Conservation (phyloP, 1,284 basidiomycete species). For the Heliocybe sulcata region DNA sequence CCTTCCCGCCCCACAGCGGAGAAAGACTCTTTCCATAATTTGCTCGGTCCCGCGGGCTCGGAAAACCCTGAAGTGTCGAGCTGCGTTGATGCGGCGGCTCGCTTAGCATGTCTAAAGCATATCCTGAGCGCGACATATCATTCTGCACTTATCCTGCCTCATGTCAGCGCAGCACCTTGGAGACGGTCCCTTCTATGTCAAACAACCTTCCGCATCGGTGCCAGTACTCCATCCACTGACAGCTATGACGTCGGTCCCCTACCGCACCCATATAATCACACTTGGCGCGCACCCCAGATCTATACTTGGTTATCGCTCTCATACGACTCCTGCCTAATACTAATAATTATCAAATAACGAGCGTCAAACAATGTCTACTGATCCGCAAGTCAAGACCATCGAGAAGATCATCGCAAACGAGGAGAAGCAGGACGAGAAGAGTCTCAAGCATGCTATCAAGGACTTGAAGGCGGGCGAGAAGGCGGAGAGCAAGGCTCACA, state of each 20-base stretch:
- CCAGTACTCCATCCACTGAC: not conserved
- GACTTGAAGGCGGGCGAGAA: constrained; percentile 40
- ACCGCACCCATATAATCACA: not conserved
- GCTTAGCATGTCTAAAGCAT: not conserved
- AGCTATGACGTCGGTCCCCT: not conserved
- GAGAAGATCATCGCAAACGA: constrained; percentile 40
- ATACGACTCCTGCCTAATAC: not conserved
- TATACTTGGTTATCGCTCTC: not conserved
- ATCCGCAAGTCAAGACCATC: constrained; percentile 26
- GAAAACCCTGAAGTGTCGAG: too few relatives aligned
- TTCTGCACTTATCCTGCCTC: not conserved
- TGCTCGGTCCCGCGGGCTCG: not conserved
- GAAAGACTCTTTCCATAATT: not conserved
- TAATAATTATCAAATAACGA: not conserved
- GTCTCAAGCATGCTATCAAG: constrained; percentile 35
- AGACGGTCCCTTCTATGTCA: not conserved
- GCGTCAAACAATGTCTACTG: not conserved
- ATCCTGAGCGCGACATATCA: not conserved
- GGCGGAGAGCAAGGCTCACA: constrained; percentile 35
- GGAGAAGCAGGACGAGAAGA: constrained; percentile 37
- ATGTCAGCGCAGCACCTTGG: not conserved
- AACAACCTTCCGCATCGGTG: not conserved
- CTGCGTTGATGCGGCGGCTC: not conserved
- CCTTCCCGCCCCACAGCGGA: not conserved
- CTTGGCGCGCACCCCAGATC: not conserved